Evolutionary conservation across 1,284 basidiomycete genomes (phyloP).

Genomic region (Termitomyces sp.): DNA sequence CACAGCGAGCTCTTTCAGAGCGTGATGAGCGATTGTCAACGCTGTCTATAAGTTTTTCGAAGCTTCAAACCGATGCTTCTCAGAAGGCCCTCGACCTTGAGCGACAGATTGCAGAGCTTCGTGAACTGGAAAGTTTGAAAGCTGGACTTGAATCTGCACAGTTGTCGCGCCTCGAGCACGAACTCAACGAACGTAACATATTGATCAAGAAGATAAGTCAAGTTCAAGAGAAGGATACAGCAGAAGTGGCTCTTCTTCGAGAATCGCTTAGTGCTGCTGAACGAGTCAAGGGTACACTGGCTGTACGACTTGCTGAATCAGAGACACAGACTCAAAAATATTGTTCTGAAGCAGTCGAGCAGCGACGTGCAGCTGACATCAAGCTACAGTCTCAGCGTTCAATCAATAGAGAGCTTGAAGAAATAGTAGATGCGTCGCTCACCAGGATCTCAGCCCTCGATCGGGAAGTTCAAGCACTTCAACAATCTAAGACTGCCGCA

Average conservation of each 20-base stretch:
- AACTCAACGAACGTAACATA: constrained; percentile 13
- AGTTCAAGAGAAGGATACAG: constrained; percentile 6
- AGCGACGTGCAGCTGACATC: background rate
- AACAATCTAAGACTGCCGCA: constrained; percentile 8
- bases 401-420: constrained; percentile 4
- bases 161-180: constrained; percentile 3
- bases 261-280: constrained; percentile 6
- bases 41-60: constrained; percentile 12
- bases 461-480: constrained; percentile 8
- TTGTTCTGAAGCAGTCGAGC: constrained; percentile 8
- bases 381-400: constrained; percentile 8
- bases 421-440: constrained; percentile 5
- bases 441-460: constrained; percentile 10
- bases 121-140: constrained; percentile 16
- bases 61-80: constrained; percentile 14
- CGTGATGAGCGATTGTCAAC: constrained; percentile 19
- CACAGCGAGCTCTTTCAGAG: constrained; percentile 15
- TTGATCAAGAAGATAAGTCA: constrained; percentile 4
- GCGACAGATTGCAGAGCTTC: constrained; percentile 10
- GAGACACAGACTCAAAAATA: constrained; percentile 13
- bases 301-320: constrained; percentile 3
- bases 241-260: constrained; percentile 6
- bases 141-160: constrained; percentile 11
- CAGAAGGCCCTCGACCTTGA: constrained; percentile 8
- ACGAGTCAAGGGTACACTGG: constrained; percentile 3